Conservation (phyloP, 768 basidiomycete genomes). For the Suillus discolor region DNA sequence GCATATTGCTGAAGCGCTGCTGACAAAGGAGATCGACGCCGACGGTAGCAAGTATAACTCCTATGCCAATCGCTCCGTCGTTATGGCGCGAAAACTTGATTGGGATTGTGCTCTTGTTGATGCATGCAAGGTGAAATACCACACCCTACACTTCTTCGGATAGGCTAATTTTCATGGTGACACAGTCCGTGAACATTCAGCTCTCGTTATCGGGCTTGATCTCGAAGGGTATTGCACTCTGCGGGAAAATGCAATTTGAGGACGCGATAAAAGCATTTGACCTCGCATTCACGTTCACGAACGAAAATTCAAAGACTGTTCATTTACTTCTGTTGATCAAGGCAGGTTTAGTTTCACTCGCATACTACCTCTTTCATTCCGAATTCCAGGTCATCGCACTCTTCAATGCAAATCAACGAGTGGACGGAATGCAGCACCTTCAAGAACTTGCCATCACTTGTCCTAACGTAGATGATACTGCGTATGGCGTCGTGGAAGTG, state of each 20-base stretch:
- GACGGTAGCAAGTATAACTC: too few species aligned
- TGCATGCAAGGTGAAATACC: neutral
- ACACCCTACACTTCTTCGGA: too few species aligned
- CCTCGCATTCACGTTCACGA: neutral
- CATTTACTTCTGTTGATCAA: neutral
- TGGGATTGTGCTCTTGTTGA: neutral
- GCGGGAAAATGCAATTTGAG: neutral
- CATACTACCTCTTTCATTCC: neutral
- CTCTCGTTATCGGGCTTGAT: neutral
- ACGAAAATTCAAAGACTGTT: neutral
- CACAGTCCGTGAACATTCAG: neutral
- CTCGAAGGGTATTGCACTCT: neutral
- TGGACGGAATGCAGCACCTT: neutral
- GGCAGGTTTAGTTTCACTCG: neutral
- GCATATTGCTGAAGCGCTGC: neutral
- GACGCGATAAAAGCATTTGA: neutral
- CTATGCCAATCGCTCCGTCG: neutral
- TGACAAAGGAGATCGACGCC: neutral
- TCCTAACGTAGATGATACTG: neutral
- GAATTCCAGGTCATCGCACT: neutral
- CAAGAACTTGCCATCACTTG: neutral
- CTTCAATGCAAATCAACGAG: neutral
- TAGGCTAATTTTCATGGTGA: too few species aligned
- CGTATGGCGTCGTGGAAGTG: neutral
- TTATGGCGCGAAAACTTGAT: neutral